Base-by-base conservation (phyloP, 1,284 basidiomycete species). In the Agroathelia rolfsii region DNA sequence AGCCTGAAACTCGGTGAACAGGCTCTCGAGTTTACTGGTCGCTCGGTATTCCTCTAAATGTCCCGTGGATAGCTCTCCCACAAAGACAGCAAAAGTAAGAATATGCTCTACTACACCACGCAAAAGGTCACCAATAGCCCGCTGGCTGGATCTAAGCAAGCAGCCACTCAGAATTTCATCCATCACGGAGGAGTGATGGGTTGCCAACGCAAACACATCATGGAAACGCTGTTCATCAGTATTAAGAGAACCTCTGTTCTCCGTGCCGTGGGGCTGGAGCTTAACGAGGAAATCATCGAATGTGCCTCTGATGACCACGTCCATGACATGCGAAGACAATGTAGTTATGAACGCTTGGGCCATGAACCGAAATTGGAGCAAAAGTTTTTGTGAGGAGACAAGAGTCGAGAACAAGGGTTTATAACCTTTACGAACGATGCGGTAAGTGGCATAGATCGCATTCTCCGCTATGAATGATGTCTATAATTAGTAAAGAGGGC, bases 161-260 rank as follows among this genome's bases (percentile, higher is more conserved):
- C 84, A 89, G 8, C 83, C 77, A 33, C 68, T 75, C 16, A 89
- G 63, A 18, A 92, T 76, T 40, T 79, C 69, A 48, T 90, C 80
- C 43, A 92, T 55, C 31, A 84, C 58, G 4, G 58, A 52, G 2
- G 82, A 80, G 53, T 92, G 87, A 24, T 69, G 64, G 7, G 69
- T 62, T 0, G 81, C 71, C 8, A 90, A 64, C 13, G 76, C 67
- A 50, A 88, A 88, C 4, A 88, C 74, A 39, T 88, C 84, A 11
- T 64, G 55, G 44, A 79, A 80, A n/a, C n/a, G n/a, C n/a, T n/a
- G n/a, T n/a, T n/a, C n/a, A n/a, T n/a, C n/a, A n/a, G n/a, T n/a
- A n/a, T n/a, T n/a, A n/a, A n/a, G n/a, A n/a, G n/a, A n/a, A 10
- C 50, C 49, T n/a, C n/a, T n/a, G 15, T 51, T 46, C 16, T 26